Percentiles rank a stretch among this genome's conserved stretches.
phyloP scores from a whole-genome alignment of 768 basidiomycete species.

The Mycena amicta region DNA sequence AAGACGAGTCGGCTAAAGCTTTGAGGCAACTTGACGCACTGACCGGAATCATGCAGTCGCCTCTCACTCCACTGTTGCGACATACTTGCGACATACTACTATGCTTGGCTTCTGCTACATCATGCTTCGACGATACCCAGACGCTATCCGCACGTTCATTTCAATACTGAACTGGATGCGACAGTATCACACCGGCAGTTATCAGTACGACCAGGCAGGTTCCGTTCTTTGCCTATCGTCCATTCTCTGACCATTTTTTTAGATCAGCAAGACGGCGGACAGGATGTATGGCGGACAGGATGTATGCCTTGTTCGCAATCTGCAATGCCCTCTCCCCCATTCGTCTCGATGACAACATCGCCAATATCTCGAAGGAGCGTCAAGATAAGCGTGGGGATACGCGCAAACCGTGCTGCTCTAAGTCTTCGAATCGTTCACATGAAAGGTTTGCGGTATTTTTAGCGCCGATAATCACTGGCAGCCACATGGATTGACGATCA shows the following conservation, averaged over 20 bases:
- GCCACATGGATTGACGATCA: too few species aligned
- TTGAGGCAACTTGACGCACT: too few species aligned
- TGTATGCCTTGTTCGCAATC: slow-evolving; percentile 95
- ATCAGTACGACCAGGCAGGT: slow-evolving; percentile 91
- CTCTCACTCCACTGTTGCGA: slow-evolving; percentile 91
- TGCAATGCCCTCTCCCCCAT: slow-evolving; percentile 93
- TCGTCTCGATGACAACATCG: slow-evolving; percentile 91
- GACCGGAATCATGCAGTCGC: too few species aligned
- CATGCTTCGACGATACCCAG: slow-evolving; percentile 91
- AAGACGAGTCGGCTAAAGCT: too few species aligned
- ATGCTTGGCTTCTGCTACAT: slow-evolving; percentile 97
- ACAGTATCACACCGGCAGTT: slow-evolving; percentile 94
- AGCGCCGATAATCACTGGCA: too few species aligned
- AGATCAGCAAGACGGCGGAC: slow-evolving; percentile 98
- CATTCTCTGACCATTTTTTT: neutral
- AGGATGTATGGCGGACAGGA: slow-evolving; percentile 99
- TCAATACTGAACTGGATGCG: slow-evolving; percentile 95
- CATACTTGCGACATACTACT: too few species aligned
- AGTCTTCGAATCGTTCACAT: too few species aligned
- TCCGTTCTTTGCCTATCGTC: neutral
- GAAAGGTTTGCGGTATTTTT: too few species aligned
- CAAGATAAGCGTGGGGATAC: too few species aligned
- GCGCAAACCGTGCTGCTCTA: too few species aligned
- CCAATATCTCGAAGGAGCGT: slow-evolving; percentile 89
- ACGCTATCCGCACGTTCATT: slow-evolving; percentile 93